Evolutionary conservation across 2,329 filamentous ascomycete species (phyloP).

Genomic region (Scedosporium dehoogii): DNA sequence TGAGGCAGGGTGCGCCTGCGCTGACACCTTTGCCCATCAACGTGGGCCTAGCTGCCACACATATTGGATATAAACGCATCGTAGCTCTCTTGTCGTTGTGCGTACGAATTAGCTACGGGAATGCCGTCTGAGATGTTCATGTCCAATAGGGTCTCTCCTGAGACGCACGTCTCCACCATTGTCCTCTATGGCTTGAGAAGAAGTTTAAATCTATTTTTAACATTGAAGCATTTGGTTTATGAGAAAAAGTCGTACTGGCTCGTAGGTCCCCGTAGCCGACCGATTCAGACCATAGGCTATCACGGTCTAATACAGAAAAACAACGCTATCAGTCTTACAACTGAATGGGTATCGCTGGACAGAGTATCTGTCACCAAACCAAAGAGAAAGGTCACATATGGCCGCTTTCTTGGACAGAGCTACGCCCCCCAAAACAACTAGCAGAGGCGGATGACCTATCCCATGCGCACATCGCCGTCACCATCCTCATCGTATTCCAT

Average conservation of each 20-base stretch:
- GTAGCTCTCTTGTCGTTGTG: too few relatives aligned
- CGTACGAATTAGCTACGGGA: neutral
- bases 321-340: too few relatives aligned
- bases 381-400: too few relatives aligned
- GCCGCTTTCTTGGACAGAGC: too few relatives aligned
- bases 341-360: too few relatives aligned
- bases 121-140: neutral
- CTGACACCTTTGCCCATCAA: neutral
- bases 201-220: neutral
- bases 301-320: too few relatives aligned
- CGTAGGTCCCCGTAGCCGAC: too few relatives aligned
- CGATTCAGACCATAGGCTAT: too few relatives aligned
- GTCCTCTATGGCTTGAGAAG: neutral
- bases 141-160: neutral
- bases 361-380: too few relatives aligned
- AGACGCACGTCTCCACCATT: neutral
- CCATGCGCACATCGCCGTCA: neutral
- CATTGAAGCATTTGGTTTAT: too few relatives aligned
- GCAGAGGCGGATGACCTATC: neutral
- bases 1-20: neutral
- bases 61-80: neutral
- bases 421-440: neutral
- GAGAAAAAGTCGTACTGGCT: too few relatives aligned
- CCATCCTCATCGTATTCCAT: constrained; percentile 12
- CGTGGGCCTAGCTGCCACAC: neutral